phyloP scores from a whole-genome alignment of 306 rosid genomes.

The Corylus americana region DNA sequence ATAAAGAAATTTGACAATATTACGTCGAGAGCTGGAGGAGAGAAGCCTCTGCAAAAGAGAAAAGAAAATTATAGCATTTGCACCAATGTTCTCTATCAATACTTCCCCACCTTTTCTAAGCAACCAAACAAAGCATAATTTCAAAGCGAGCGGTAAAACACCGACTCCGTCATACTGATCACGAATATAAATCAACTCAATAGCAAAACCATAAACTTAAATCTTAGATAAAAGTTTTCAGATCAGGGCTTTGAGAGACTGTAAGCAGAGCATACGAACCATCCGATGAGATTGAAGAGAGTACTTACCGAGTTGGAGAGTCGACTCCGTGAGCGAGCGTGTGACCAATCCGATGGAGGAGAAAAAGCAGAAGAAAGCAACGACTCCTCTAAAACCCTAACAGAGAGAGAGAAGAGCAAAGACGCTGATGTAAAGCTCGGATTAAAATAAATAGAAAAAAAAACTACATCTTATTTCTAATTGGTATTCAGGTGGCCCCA shows the following conservation, averaged over 20 bases:
- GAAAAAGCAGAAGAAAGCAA: conserved; percentile 8
- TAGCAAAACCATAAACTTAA: neutral
- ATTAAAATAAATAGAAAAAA: neutral
- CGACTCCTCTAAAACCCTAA: conserved; percentile 85
- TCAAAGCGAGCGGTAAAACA: neutral
- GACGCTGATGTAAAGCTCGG: conserved; percentile 43
- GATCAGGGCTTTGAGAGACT: conserved; percentile 26
- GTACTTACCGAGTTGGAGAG: conserved; percentile 35
- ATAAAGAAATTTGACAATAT: too few species aligned
- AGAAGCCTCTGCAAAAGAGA: too few species aligned
- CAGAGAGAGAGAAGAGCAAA: conserved; percentile 64
- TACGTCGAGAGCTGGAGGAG: too few species aligned
- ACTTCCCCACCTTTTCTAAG: neutral
- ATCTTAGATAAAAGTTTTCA: conserved; percentile 10
- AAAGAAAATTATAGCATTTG: too few species aligned
- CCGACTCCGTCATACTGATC: conserved; percentile 17
- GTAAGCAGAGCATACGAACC: neutral
- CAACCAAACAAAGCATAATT: neutral
- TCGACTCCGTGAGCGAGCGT: conserved; percentile 33
- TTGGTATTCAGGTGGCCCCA: too few species aligned
- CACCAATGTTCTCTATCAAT: neutral
- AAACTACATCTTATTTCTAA: too few species aligned
- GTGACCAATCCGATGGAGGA: conserved; percentile 12
- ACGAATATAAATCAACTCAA: neutral
- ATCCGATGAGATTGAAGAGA: conserved; percentile 2